Base-by-base conservation (phyloP, 2,329 filamentous ascomycete genomes). In the Cordyceps farinosa region DNA sequence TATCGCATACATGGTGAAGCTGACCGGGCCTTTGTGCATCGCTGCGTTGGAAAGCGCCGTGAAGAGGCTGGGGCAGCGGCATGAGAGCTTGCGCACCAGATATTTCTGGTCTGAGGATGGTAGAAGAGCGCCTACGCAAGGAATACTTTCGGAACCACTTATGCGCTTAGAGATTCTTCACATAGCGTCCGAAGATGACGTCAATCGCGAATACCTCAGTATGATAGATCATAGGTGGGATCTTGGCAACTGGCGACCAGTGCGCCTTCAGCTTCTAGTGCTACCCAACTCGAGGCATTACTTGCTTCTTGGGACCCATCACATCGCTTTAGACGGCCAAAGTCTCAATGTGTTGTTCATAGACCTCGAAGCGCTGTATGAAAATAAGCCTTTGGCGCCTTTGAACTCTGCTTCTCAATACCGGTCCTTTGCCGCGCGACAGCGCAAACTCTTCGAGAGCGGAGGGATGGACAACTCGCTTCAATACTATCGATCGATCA, bases 11-110 rank as follows among this genome's bases (percentile, higher is more conserved):
- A 66, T 63, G 0, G 68, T 70, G 48, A 65, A 69, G 7, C 42
- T 82, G 1, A 65, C 42, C 0, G 79, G 79, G 0, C 47, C 58
- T 1, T 34, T 82, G 0, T 54, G 65, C 3, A 45, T 75, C 2
- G 59, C 66, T 3, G 65, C 70, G 2, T 67, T 80, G 8, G 66
- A 68, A 3, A 63, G 65, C 22, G 78, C 80, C 1, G 64, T 81
- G 6, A 52, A 69, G 1, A 10, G 59, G 3, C 70, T 78, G 4
- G 67, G 65, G n/a, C 42, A 17, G n/a, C 42, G 42, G 1, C 42
- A 44, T 3, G 42, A 44, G n/a, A 22, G 13, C 11, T 17, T 44
- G 42, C 42, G 42, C 42, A 44, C 42, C 13, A 15, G 42, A 15
- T 44, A 15, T 10, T 44, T 44, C 13, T 44, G 42, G 42, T 44